Percentiles rank a stretch among this genome's conserved stretches.
phyloP scores from a whole-genome alignment of 2,329 filamentous ascomycete species.

The Stenocarpella maydis region DNA sequence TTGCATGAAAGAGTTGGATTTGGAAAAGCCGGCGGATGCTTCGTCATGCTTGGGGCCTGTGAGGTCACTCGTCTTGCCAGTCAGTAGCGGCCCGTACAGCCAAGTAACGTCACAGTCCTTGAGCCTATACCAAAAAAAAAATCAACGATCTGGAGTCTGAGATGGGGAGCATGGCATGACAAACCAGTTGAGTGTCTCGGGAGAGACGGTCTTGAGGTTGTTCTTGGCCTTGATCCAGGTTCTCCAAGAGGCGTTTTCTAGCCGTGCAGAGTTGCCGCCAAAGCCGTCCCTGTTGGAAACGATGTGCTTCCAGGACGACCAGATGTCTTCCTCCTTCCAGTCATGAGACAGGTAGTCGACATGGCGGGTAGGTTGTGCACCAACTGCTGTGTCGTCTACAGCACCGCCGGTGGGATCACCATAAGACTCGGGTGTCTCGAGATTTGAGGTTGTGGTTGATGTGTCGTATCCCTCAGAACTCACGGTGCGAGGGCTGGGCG shows the following conservation, averaged over 20 bases:
- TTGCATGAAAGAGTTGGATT: constrained; percentile 71
- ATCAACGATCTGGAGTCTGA: constrained; percentile 17
- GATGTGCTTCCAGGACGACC: constrained; percentile 96
- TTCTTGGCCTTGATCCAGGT: constrained; percentile 96
- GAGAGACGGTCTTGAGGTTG: constrained; percentile 84
- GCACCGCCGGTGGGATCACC: constrained; percentile 58
- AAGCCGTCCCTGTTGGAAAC: constrained; percentile 81
- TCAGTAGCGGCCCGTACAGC: constrained; percentile 93
- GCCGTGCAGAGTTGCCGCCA: constrained; percentile 74
- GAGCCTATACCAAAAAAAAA: constrained; percentile 65
- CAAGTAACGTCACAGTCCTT: constrained; percentile 98
- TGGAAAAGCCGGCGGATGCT: constrained; percentile 55
- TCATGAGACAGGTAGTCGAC: constrained; percentile 96
- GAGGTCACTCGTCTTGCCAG: constrained; percentile 51
- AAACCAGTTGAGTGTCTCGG: constrained; percentile 93
- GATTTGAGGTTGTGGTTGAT: constrained; percentile 60
- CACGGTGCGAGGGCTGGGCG: constrained; percentile 57
- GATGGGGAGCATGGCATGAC: constrained; percentile 43
- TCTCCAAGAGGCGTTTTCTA: constrained; percentile 97
- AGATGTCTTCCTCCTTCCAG: constrained; percentile 96
- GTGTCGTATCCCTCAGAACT: constrained; percentile 62
- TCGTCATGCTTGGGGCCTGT: constrained; percentile 5
- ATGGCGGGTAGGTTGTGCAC: constrained; percentile 79
- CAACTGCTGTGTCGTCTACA: constrained; percentile 81
- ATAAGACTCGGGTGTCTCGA: constrained; percentile 62